Conservation (phyloP, 305 asterid genomes). For the Fraxinus greggii region DNA sequence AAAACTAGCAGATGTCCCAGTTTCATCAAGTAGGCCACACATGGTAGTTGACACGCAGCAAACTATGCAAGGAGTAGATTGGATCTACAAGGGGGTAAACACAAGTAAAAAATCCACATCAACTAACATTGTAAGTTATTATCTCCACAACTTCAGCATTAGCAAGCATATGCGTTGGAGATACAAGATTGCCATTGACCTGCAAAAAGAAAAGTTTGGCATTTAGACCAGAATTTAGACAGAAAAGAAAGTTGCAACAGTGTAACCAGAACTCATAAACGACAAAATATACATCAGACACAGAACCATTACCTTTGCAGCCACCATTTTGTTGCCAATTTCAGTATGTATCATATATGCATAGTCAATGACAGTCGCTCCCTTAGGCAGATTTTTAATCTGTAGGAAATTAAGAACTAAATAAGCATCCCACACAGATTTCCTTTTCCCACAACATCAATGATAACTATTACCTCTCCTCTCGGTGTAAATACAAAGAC, state of each 20-base stretch:
- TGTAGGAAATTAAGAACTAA: slow-evolving; percentile 29
- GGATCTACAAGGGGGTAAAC: not conserved
- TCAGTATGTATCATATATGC: slow-evolving; percentile 93
- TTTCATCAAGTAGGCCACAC: not conserved
- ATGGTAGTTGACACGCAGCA: not conserved
- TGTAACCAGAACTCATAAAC: not conserved
- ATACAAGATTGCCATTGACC: slow-evolving; percentile 94
- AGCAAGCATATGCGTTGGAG: slow-evolving; percentile 72
- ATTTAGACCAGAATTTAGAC: slow-evolving; percentile 23
- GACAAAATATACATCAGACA: slow-evolving; percentile 12
- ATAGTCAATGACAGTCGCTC: slow-evolving; percentile 80
- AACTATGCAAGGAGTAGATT: not conserved
- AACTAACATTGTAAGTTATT: slow-evolving; percentile 75
- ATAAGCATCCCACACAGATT: slow-evolving; percentile 12
- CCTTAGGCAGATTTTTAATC: slow-evolving; percentile 88
- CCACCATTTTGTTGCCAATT: slow-evolving; percentile 91
- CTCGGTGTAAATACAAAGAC: slow-evolving; percentile 91
- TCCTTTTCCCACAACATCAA: not conserved
- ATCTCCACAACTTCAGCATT: slow-evolving; percentile 96
- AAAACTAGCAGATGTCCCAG: not conserved
- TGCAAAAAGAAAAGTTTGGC: slow-evolving; percentile 33
- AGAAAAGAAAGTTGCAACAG: not conserved
- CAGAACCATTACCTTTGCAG: slow-evolving; percentile 65
- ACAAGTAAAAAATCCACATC: slow-evolving; percentile 16
- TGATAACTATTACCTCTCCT: slow-evolving; percentile 65